Conservation (phyloP, 352 stramenopile genomes). For the Phytophthora megakarya region DNA sequence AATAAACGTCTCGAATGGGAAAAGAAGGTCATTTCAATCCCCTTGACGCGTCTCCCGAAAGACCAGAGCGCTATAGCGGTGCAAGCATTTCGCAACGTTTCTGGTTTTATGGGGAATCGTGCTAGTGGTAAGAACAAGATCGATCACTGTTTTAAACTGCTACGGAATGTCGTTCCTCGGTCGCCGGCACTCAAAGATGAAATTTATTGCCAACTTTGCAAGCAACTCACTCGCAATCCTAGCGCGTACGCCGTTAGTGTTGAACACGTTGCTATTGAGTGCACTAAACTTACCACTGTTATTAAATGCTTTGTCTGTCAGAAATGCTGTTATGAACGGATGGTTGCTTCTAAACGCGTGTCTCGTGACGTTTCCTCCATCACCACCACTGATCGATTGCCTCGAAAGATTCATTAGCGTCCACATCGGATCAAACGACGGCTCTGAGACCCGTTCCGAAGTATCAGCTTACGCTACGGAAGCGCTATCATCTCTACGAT, state of each 20-base stretch:
- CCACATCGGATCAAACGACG: constrained; percentile 32
- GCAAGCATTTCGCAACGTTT: constrained; percentile 77
- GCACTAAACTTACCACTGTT: constrained; percentile 11
- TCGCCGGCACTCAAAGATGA: constrained; percentile 72
- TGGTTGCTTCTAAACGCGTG: constrained; percentile 76
- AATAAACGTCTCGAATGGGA: constrained; percentile 68
- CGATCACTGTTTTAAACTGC: constrained; percentile 76
- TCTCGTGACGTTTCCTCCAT: constrained; percentile 68
- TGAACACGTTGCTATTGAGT: not conserved
- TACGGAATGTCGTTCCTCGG: constrained; percentile 64
- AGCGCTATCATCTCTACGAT: constrained; percentile 45
- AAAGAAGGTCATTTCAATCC: constrained; percentile 51
- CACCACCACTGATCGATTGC: constrained; percentile 45
- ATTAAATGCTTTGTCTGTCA: constrained; percentile 3
- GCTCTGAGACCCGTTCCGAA: constrained; percentile 24
- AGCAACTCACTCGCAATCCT: constrained; percentile 74
- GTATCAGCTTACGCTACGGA: constrained; percentile 51
- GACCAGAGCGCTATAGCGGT: constrained; percentile 57
- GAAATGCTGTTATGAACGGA: constrained; percentile 58
- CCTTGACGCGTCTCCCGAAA: constrained; percentile 53
- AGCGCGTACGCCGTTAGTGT: constrained; percentile 33
- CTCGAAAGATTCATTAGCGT: constrained; percentile 60
- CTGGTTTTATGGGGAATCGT: constrained; percentile 80
- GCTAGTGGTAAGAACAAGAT: constrained; percentile 60
- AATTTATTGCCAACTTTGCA: constrained; percentile 83